Evolutionary conservation across 345 rosid genomes (phyloP).

Genomic region (Salix arbutifolia): DNA sequence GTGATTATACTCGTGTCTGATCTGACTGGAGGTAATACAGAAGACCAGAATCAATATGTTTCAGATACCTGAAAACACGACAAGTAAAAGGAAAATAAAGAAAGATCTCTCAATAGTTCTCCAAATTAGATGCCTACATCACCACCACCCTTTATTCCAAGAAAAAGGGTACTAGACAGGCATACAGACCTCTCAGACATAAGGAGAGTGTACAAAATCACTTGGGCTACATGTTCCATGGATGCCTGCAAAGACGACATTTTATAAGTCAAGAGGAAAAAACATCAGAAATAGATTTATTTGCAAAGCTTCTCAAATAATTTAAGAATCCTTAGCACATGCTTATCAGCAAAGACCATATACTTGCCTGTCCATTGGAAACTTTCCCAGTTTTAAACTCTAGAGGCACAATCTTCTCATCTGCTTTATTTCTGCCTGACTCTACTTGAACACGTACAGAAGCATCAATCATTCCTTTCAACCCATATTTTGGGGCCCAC

Average conservation of each 20-base stretch:
- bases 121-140: background rate
- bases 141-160: background rate
- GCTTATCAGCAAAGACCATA: conserved; percentile 5
- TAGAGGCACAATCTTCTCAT: conserved; percentile 71
- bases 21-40: conserved; percentile 83
- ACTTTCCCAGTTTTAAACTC: conserved; percentile 94
- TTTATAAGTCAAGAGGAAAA: conserved; percentile 6
- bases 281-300: conserved; percentile 4
- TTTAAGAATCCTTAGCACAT: conserved; percentile 1
- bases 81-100: conserved; percentile 8
- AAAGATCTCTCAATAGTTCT: conserved; percentile 4
- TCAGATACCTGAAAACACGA: conserved; percentile 52
- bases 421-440: conserved; percentile 37
- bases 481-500: conserved; percentile 95
- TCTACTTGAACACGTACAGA: conserved; percentile 65
- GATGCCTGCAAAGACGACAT: conserved; percentile 58
- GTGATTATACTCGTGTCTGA: conserved; percentile 63
- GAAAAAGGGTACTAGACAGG: conserved; percentile 21
- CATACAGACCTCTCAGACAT: conserved; percentile 87
- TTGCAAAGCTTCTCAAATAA: conserved; percentile 6
- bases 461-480: conserved; percentile 97
- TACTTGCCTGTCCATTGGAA: conserved; percentile 73
- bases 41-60: conserved; percentile 78
- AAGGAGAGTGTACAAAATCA: conserved; percentile 89
- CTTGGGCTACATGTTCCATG: conserved; percentile 90